These are phyloP conservation scores for Chaetomiaceae sp. DNA, from an alignment of 2,329 filamentous ascomycete species.

Conservation along the genomic window DNA sequence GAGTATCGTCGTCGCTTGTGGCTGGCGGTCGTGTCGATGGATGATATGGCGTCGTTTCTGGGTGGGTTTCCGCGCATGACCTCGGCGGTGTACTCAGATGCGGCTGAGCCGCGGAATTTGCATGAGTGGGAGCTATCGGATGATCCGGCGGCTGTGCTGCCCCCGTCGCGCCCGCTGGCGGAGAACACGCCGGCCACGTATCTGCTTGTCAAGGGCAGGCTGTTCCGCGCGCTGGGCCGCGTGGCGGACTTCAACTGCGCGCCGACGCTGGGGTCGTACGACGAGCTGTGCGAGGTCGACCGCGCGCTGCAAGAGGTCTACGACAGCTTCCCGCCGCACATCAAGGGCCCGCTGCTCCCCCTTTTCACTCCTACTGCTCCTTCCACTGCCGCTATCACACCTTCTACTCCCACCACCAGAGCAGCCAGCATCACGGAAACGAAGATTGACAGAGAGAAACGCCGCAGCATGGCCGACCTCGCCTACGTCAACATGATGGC, in stretches of 20 bases:
- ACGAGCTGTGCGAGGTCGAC: slow-evolving; percentile 31
- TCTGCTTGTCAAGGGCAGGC: slow-evolving; percentile 44
- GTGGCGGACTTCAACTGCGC: slow-evolving; percentile 35
- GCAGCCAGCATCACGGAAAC: too few species aligned
- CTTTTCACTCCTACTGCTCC: not conserved
- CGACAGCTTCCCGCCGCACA: slow-evolving; percentile 18
- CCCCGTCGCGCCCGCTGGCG: slow-evolving; percentile 40
- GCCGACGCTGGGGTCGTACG: slow-evolving; percentile 15
- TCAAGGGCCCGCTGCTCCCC: slow-evolving; percentile 1
- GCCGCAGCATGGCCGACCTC: slow-evolving; percentile 34
- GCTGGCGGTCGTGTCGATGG: slow-evolving; percentile 43
- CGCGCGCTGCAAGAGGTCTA: slow-evolving; percentile 30
- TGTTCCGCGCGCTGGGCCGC: slow-evolving; percentile 43
- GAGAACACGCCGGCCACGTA: slow-evolving; percentile 46
- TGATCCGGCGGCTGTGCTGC: slow-evolving; percentile 41
- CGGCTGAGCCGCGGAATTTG: slow-evolving; percentile 44
- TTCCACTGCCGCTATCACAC: slow-evolving; percentile 4
- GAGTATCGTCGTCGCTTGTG: slow-evolving; percentile 35
- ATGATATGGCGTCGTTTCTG: slow-evolving; percentile 48
- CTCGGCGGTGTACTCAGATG: slow-evolving; percentile 41
- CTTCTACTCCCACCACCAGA: slow-evolving; percentile 27
- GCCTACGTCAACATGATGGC: slow-evolving; percentile 39
- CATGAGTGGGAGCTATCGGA: slow-evolving; percentile 49
- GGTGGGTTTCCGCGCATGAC: slow-evolving; percentile 45
- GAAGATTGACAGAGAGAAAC: not conserved